These are phyloP conservation scores for Chaetothyriales sp. DNA, from an alignment of 2,329 filamentous ascomycete genomes.

Conservation along the genomic window DNA sequence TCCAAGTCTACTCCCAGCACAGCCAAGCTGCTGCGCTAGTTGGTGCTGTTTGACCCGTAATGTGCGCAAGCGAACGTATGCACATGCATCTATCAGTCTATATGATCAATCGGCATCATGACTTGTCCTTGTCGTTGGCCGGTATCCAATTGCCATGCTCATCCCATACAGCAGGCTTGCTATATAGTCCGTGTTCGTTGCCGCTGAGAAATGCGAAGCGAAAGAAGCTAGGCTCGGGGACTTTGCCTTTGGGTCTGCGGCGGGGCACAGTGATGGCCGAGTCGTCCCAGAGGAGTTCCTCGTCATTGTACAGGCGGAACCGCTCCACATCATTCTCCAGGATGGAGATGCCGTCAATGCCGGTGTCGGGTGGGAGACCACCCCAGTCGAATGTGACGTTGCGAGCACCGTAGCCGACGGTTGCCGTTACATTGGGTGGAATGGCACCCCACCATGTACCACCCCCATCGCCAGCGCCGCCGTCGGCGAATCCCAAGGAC, in stretches of 20 bases:
- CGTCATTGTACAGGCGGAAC: constrained; percentile 43
- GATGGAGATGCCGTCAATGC: constrained; percentile 44
- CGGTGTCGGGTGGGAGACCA: constrained; percentile 21
- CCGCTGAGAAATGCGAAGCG: constrained; percentile 33
- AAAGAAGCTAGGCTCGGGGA: constrained; percentile 29
- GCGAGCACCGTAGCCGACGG: constrained; percentile 13
- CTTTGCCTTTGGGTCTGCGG: constrained; percentile 8
- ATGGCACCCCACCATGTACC: constrained; percentile 33
- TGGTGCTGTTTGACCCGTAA: no score
- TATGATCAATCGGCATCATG: background rate
- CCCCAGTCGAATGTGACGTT: constrained; percentile 35
- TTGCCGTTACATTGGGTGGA: constrained; percentile 40
- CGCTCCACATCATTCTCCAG: constrained; percentile 52
- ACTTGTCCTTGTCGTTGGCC: background rate
- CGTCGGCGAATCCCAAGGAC: constrained; percentile 43
- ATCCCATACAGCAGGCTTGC: constrained; percentile 15
- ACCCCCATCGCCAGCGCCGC: constrained; percentile 25
- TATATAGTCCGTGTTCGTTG: constrained; percentile 13
- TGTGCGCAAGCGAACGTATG: no score
- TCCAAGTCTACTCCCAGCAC: no score
- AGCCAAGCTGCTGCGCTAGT: no score
- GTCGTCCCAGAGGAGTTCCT: constrained; percentile 29
- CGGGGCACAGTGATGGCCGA: constrained; percentile 12
- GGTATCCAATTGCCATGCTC: constrained; percentile 13
- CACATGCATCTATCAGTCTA: background rate